Evolutionary conservation across 331 rosid species (phyloP).

Genomic region (Malus hybrid): DNA sequence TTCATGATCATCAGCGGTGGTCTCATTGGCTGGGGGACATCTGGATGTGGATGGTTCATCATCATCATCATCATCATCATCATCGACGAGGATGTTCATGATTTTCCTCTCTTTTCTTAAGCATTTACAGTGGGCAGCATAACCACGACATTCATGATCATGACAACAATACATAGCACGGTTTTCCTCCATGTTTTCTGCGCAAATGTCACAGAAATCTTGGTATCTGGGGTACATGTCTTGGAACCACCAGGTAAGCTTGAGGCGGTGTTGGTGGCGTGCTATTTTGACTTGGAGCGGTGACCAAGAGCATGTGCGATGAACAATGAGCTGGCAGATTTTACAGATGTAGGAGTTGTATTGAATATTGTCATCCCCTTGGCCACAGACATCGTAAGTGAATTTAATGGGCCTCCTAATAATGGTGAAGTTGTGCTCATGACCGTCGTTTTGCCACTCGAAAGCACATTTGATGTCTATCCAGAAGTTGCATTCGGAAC

Average conservation of each 20-base stretch:
- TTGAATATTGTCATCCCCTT: fast-evolving
- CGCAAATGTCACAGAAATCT: neutral
- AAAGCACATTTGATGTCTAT: neutral
- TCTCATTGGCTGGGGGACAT: neutral
- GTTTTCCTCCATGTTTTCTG: neutral
- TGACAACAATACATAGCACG: neutral
- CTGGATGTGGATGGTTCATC: neutral
- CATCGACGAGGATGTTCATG: neutral
- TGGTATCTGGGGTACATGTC: neutral
- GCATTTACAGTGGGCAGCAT: neutral
- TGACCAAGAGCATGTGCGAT: fast-evolving
- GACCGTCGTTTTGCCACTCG: neutral
- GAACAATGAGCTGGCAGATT: neutral
- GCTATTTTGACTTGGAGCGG: neutral
- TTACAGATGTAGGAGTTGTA: neutral
- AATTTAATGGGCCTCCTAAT: fast-evolving
- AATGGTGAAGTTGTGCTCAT: neutral
- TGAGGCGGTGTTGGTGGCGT: neutral
- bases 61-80: neutral
- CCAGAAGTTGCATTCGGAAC: neutral
- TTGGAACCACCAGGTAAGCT: neutral
- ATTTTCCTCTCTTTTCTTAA: neutral
- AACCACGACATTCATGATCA: neutral
- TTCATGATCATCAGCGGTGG: neutral
- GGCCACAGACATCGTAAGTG: neutral